These are phyloP conservation scores for Aspergillus pseudonomiae DNA, from an alignment of 2,329 filamentous ascomycete genomes.

Conservation along the genomic window DNA sequence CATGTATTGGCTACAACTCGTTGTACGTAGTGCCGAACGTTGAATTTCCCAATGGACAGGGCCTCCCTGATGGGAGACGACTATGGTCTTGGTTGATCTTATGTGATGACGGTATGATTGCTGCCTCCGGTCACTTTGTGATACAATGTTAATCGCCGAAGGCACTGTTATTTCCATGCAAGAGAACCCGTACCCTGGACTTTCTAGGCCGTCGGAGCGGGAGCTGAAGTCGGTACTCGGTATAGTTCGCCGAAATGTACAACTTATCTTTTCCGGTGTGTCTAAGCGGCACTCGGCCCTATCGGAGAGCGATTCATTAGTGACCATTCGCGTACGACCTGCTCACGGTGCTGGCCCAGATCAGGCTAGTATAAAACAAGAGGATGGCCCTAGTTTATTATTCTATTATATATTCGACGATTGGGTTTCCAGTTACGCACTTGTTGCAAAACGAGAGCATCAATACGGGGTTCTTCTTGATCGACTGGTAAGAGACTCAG, in stretches of 20 bases:
- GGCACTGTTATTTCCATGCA: conserved; percentile 72
- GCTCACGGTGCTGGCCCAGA: conserved; percentile 34
- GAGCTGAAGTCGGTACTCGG: conserved; percentile 34
- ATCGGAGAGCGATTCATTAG: conserved; percentile 53
- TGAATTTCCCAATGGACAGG: conserved; percentile 35
- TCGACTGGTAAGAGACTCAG: conserved; percentile 45
- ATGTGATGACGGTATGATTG: conserved; percentile 61
- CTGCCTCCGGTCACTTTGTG: background rate
- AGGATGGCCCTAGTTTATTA: conserved; percentile 62
- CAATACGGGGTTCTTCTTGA: conserved; percentile 54
- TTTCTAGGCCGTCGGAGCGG: conserved; percentile 35
- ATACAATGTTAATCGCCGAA: conserved; percentile 28
- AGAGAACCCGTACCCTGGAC: conserved; percentile 59
- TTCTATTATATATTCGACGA: conserved; percentile 72
- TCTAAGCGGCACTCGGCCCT: conserved; percentile 55
- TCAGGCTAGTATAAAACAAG: conserved; percentile 41
- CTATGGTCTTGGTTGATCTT: conserved; percentile 74
- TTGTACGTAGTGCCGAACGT: conserved; percentile 52
- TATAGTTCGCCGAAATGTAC: conserved; percentile 58
- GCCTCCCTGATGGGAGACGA: conserved; percentile 53
- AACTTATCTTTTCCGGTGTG: conserved; percentile 64
- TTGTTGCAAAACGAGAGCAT: conserved; percentile 61
- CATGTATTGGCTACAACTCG: conserved; percentile 73
- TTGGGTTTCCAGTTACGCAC: conserved; percentile 64
- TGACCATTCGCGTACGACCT: conserved; percentile 50